Evolutionary conservation across 345 rosid species (phyloP).

Genomic region (Salix koriyanagi): DNA sequence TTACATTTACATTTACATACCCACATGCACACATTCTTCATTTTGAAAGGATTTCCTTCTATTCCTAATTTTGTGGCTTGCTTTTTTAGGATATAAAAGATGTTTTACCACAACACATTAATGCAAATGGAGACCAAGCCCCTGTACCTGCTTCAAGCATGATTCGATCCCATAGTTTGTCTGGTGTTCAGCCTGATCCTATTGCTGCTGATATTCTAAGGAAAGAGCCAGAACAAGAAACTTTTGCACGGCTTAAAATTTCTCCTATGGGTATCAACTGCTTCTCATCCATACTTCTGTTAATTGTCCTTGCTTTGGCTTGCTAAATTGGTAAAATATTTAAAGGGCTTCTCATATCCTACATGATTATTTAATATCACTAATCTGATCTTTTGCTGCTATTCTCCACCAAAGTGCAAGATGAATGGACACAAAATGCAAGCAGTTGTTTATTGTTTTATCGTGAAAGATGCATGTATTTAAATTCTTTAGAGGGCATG

Average conservation of each 20-base stretch:
- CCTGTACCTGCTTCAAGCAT: conserved; percentile 62
- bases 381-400: neutral
- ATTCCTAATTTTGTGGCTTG: conserved; percentile 30
- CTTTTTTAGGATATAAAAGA: conserved; percentile 15
- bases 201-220: conserved; percentile 96
- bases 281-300: neutral
- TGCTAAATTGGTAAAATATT: neutral
- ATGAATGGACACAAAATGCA: neutral
- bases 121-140: conserved; percentile 58
- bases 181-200: conserved; percentile 99
- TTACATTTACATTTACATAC: neutral
- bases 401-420: neutral
- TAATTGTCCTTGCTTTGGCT: neutral
- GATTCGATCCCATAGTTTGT: conserved; percentile 91
- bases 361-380: neutral
- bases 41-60: neutral
- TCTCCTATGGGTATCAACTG: conserved; percentile 54
- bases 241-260: conserved; percentile 77
- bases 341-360: neutral
- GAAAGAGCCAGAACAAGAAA: conserved; percentile 97
- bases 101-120: conserved; percentile 39
- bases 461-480: neutral
- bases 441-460: neutral
- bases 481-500: neutral
- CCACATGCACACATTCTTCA: neutral